Evolutionary conservation across 1,139 yeast species (phyloP), one percentile per base, ranked within the genome.

Genomic region (Geotrichum aggregatum): DNA sequence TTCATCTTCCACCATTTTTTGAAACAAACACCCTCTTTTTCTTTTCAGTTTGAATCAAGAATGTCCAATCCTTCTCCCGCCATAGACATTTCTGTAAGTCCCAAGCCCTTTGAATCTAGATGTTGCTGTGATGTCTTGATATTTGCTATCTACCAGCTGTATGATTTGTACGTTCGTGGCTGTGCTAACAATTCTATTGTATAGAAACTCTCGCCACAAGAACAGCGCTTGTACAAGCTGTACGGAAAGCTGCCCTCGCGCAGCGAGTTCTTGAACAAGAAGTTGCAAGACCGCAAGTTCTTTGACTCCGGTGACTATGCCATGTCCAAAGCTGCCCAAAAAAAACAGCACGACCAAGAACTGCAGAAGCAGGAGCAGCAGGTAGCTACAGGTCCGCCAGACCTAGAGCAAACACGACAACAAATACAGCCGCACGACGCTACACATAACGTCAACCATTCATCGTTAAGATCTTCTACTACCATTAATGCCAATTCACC

Each of bases 301-400:
- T 94, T 92, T 66, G 99, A 92, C 64, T 87, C 96, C 56, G 98
- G 98, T 21, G 99, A 92, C 70, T 92, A 94, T 67, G 98, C 98
- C 24, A 80, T 92, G 80, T 88, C 87, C 59, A 84, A 89, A 62
- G 87, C 82, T 5, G 81, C 44, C 36, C 47, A 16, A 44, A 30
- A 42, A 51, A 47, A 33, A 44, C 52, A 24, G 49, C 2, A 3
- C 4, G 14, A 34, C 13, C 13, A 31, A 31, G 16, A 13, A 3
- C 35, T 11, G 31, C 31, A 30, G 34, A 30, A n/a, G 16, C 36
- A 4, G 5, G 18, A 4, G 2, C 36, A n/a, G 2, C 36, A 34
- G 18, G 5, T 18, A n/a, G n/a, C n/a, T n/a, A n/a, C n/a, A n/a
- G n/a, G n/a, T n/a, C n/a, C n/a, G n/a, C n/a, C n/a, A n/a, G n/a